Conservation (phyloP, 1,139 yeast genomes). For the Lodderomyces oxycetoniae region DNA sequence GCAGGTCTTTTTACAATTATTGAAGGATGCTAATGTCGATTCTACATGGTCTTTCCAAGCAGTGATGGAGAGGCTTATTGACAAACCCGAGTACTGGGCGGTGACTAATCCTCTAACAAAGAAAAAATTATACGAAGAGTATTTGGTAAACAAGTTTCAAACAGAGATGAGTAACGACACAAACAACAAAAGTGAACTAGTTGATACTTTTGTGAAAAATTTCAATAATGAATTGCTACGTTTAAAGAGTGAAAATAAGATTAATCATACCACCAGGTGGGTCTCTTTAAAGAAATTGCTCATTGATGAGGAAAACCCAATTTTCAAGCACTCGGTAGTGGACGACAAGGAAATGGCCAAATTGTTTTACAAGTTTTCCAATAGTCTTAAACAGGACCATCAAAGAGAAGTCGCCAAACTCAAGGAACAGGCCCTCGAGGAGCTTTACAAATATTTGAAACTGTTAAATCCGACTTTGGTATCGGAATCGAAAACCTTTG, state of each 20-base stretch:
- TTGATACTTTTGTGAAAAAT: conserved; percentile 51
- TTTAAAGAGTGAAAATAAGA: conserved; percentile 27
- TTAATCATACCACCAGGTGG: conserved; percentile 69
- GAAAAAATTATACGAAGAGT: conserved; percentile 62
- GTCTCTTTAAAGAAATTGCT: conserved; percentile 40
- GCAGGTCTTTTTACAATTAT: conserved; percentile 48
- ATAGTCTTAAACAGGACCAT: conserved; percentile 34
- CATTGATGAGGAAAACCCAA: conserved; percentile 58
- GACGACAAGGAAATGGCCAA: conserved; percentile 52
- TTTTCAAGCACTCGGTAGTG: conserved; percentile 59
- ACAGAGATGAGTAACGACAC: conserved; percentile 35
- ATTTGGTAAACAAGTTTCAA: conserved; percentile 49
- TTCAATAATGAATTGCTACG: conserved; percentile 47
- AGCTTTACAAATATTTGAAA: conserved; percentile 46
- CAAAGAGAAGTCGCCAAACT: conserved; percentile 26
- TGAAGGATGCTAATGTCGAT: conserved; percentile 54
- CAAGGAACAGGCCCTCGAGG: conserved; percentile 47
- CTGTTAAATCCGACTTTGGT: conserved; percentile 32
- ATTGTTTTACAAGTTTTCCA: conserved; percentile 49
- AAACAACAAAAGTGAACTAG: conserved; percentile 46
- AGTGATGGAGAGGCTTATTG: conserved; percentile 57
- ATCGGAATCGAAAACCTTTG: conserved; percentile 39
- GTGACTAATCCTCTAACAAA: conserved; percentile 58
- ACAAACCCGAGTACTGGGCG: conserved; percentile 66
- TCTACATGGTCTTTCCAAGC: conserved; percentile 72